Base-by-base conservation (phyloP, 768 basidiomycete genomes). In the Paxillus involutus region DNA sequence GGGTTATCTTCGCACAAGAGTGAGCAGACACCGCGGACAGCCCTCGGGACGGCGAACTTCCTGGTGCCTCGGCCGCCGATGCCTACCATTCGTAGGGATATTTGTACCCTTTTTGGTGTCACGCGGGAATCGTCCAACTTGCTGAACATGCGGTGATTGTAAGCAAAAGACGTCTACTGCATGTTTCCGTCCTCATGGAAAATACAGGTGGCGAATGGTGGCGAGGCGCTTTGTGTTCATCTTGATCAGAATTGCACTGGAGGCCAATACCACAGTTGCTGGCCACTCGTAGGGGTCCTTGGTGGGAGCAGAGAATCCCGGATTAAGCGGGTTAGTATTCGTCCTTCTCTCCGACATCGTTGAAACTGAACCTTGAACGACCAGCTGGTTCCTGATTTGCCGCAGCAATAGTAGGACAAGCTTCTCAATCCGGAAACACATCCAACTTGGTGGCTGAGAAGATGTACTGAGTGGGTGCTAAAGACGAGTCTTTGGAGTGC, bases 111-210 rank as follows among this genome's bases (percentile, higher is more conserved):
- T 49, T 44, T 49, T 40, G 14, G 57, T 19, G 35, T 32, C 33
- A 44, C 40, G 24, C 29, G 35, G 44, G 24, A n/a, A 39, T 29
- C 39, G 33, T 52, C 35, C 19, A 26, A 41, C 43, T 12, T 19
- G n/a, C 9, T 40, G n/a, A 35, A 10, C 40, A n/a, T 58, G 60
- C 53, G 51, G 58, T 46, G 63, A 66, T 65, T 55, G 53, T 36
- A 49, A 48, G 50, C 37, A 49, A 48, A 16, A 19, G 11, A 21
- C 13, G 24, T 8, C 21, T 12, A 12, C 32, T 7, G 39, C 39
- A n/a, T 17, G 21, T 24, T 19, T 36, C 36, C 46, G 6, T 35
- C 10, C 33, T 47, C 19, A 35, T 5, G 17, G 5, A n/a, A 36
- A 33, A 9, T 14, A 33, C 19, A 47, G 8, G 21, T 17, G 13